Evolutionary conservation across 2,329 filamentous ascomycete species (phyloP).

Genomic region (Torrubiellomyces zombiae): DNA sequence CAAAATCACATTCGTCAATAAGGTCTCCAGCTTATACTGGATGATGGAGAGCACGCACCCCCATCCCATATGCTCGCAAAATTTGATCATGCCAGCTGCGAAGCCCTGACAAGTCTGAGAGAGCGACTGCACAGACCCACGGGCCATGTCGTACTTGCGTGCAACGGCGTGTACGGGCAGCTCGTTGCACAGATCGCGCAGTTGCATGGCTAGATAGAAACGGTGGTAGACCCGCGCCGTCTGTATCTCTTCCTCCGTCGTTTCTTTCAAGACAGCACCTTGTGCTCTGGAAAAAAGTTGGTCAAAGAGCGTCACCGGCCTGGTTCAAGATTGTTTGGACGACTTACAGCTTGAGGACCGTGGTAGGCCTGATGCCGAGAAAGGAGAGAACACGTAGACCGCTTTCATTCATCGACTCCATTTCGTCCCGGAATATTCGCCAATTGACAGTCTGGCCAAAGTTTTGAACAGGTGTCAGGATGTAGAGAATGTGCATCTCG

Average conservation of each 20-base stretch:
- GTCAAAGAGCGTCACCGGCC: too few relatives aligned
- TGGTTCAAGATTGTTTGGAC: too few relatives aligned
- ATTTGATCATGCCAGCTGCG: slow-evolving; percentile 63
- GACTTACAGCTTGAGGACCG: slow-evolving; percentile 49
- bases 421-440: slow-evolving; percentile 54
- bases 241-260: slow-evolving; percentile 41
- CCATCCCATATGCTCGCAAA: slow-evolving; percentile 64
- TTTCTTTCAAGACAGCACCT: slow-evolving; percentile 47
- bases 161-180: slow-evolving; percentile 53
- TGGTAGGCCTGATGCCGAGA: slow-evolving; percentile 49
- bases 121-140: slow-evolving; percentile 55
- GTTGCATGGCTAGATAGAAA: slow-evolving; percentile 59
- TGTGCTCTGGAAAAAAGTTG: too few relatives aligned
- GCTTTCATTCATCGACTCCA: slow-evolving; percentile 55
- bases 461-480: slow-evolving; percentile 56
- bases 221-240: slow-evolving; percentile 48
- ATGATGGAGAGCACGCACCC: slow-evolving; percentile 23
- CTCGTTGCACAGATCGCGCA: slow-evolving; percentile 68
- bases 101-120: slow-evolving; percentile 65
- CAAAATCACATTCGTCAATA: slow-evolving; percentile 5
- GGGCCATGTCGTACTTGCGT: slow-evolving; percentile 51
- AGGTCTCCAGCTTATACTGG: not conserved
- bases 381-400: slow-evolving; percentile 51
- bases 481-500: slow-evolving; percentile 65
- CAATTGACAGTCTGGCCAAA: slow-evolving; percentile 45